Evolutionary conservation across 1,284 basidiomycete genomes (phyloP).

Genomic region (Microbotryum scabiosae): DNA sequence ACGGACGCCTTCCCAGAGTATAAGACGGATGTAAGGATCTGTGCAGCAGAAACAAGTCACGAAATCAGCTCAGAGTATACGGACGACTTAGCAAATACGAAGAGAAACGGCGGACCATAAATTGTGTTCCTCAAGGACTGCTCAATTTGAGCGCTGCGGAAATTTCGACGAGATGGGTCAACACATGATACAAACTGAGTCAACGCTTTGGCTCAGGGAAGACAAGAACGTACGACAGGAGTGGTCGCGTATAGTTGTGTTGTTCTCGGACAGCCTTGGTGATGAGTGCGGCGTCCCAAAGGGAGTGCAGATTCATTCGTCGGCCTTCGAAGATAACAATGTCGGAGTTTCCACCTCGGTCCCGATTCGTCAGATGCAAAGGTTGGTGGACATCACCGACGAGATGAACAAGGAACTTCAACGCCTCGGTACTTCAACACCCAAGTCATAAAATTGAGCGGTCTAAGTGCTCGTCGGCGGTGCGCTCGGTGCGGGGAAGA

Average conservation of each 20-base stretch:
- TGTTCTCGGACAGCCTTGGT: slow-evolving; percentile 37
- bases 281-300: slow-evolving; percentile 40
- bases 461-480: background rate
- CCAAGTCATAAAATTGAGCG: too few relatives aligned
- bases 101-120: too few relatives aligned
- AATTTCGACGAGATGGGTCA: background rate
- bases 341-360: slow-evolving; percentile 40
- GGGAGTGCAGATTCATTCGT: slow-evolving; percentile 36
- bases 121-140: slow-evolving; percentile 32
- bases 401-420: slow-evolving; percentile 40
- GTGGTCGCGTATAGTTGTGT: slow-evolving; percentile 37
- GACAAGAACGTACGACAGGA: slow-evolving; percentile 31
- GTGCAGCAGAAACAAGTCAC: slow-evolving; percentile 21
- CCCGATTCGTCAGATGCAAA: slow-evolving; percentile 40
- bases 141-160: slow-evolving; percentile 35
- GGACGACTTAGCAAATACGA: too few relatives aligned
- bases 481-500: slow-evolving; percentile 2
- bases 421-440: too few relatives aligned
- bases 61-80: background rate
- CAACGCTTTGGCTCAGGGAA: background rate
- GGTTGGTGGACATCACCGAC: slow-evolving; percentile 42
- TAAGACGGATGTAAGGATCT: slow-evolving; percentile 40
- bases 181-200: background rate
- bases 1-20: slow-evolving; percentile 39
- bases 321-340: slow-evolving; percentile 39